phyloP scores from a whole-genome alignment of 2,329 filamentous ascomycete species.

The Pezicula rhizophila region DNA sequence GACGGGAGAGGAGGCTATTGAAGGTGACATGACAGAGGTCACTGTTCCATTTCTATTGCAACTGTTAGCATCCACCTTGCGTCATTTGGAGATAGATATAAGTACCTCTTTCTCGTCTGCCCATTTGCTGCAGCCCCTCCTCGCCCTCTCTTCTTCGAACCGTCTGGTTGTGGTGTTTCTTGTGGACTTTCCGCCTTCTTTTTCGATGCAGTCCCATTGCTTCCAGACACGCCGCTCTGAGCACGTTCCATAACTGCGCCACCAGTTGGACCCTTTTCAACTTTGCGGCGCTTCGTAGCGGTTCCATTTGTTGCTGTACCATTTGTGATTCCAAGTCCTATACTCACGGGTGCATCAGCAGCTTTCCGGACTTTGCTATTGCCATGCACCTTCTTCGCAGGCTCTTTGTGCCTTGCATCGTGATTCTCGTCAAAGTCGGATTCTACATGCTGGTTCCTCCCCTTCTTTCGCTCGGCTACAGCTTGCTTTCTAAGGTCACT shows the following conservation, averaged over 20 bases:
- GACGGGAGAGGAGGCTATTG: constrained; percentile 70
- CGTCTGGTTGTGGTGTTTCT: constrained; percentile 62
- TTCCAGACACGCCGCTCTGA: constrained; percentile 52
- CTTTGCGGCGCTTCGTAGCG: constrained; percentile 71
- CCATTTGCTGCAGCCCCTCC: constrained; percentile 58
- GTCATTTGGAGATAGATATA: constrained; percentile 9
- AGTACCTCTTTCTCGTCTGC: constrained; percentile 74
- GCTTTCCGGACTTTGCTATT: constrained; percentile 59
- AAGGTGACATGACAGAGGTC: constrained; percentile 56
- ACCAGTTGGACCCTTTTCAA: constrained; percentile 58
- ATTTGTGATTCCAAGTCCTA: constrained; percentile 63
- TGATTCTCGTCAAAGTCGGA: constrained; percentile 73
- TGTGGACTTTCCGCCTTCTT: constrained; percentile 58
- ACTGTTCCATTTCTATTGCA: constrained; percentile 37
- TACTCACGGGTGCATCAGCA: constrained; percentile 41
- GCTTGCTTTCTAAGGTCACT: constrained; percentile 83
- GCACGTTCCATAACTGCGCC: constrained; percentile 58
- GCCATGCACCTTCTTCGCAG: constrained; percentile 54
- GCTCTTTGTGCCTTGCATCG: constrained; percentile 34
- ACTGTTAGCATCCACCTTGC: constrained; percentile 11
- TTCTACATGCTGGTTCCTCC: constrained; percentile 55
- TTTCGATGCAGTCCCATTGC: constrained; percentile 42
- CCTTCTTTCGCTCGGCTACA: constrained; percentile 66
- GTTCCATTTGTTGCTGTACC: constrained; percentile 42
- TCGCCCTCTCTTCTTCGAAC: constrained; percentile 65